Evolutionary conservation across 257 asterid species (phyloP).

Genomic region (Jacaranda mimosifolia): DNA sequence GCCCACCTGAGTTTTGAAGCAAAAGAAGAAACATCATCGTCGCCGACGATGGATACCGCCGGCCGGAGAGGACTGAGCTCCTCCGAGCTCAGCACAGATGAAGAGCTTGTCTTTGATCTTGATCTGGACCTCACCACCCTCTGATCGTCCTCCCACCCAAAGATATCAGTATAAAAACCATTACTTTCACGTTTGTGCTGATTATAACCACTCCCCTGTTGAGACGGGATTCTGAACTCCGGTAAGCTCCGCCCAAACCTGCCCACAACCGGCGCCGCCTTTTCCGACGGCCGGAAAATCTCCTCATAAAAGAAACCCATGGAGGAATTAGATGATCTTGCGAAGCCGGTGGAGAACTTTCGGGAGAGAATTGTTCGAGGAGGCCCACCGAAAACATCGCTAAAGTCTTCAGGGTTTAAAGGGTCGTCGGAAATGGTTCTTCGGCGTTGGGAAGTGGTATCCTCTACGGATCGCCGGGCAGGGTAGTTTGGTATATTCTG

Average conservation of each 20-base stretch:
- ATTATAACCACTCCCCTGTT: slow-evolving; percentile 27
- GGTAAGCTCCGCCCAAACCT: slow-evolving; percentile 65
- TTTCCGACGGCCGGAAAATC: slow-evolving; percentile 55
- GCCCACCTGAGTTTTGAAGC: slow-evolving; percentile 75
- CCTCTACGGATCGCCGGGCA: slow-evolving; percentile 57
- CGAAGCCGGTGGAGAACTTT: slow-evolving; percentile 48
- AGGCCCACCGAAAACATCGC: slow-evolving; percentile 89
- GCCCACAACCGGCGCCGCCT: slow-evolving; percentile 32
- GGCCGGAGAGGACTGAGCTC: slow-evolving; percentile 79
- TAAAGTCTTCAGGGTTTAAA: slow-evolving; percentile 61
- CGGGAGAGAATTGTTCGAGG: slow-evolving; percentile 67
- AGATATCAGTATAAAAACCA: slow-evolving; percentile 69
- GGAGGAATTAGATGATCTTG: slow-evolving; percentile 47
- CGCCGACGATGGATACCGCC: slow-evolving; percentile 41
- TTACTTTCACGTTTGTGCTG: slow-evolving; percentile 35
- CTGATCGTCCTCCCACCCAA: slow-evolving; percentile 64
- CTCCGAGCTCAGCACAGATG: slow-evolving; percentile 79
- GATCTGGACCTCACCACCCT: slow-evolving; percentile 64
- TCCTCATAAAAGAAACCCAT: slow-evolving; percentile 54
- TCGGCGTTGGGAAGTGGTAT: slow-evolving; percentile 46
- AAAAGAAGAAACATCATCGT: slow-evolving; percentile 60
- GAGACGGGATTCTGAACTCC: slow-evolving; percentile 69
- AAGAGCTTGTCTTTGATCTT: slow-evolving; percentile 71
- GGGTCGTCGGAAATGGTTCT: slow-evolving; percentile 41
- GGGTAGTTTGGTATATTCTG: slow-evolving; percentile 33